A percentile compares a stretch with the other conserved stretches of the same genome.
These are phyloP conservation scores for Pseudodiploospora longispora DNA, from an alignment of 2,329 filamentous ascomycete genomes.

Conservation along the genomic window DNA sequence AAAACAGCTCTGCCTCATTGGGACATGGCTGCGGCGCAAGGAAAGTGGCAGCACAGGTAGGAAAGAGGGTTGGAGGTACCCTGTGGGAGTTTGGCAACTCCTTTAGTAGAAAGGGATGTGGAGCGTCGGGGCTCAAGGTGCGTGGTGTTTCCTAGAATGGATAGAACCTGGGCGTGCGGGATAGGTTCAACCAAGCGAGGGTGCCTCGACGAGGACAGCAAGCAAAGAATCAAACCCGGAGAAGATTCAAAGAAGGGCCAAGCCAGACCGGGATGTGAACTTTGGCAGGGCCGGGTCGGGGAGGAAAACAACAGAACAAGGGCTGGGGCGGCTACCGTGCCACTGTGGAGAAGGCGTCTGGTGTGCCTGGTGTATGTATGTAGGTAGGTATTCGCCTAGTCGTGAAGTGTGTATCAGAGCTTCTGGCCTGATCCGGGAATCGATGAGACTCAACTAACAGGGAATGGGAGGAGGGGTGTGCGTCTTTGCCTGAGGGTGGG, in stretches of 20 bases:
- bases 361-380: slow-evolving; percentile 6
- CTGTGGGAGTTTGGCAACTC: slow-evolving; percentile 8
- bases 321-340: slow-evolving; percentile 13
- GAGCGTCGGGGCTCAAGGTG: slow-evolving; percentile 4
- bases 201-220: background rate
- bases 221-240: slow-evolving; percentile 3
- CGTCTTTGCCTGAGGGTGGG: background rate
- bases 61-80: slow-evolving; percentile 21
- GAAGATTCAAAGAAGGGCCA: slow-evolving; percentile 6
- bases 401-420: slow-evolving; percentile 10
- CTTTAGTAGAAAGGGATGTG: slow-evolving; percentile 7
- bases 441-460: slow-evolving; percentile 9
- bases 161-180: slow-evolving; percentile 5
- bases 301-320: slow-evolving; percentile 7
- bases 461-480: slow-evolving; percentile 6
- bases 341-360: slow-evolving; percentile 12
- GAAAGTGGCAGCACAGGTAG: slow-evolving; percentile 27
- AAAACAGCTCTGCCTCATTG: slow-evolving; percentile 37
- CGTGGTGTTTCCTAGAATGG: slow-evolving; percentile 9
- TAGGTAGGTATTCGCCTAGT: slow-evolving; percentile 5
- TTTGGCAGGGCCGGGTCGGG: slow-evolving; percentile 7
- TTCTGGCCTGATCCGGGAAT: slow-evolving; percentile 16
- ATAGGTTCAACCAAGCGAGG: slow-evolving; percentile 5
- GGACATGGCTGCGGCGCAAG: slow-evolving; percentile 27
- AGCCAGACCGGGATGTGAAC: slow-evolving; percentile 2